Conservation (phyloP, 306 rosid genomes). For the Cucurbita ficifolia region DNA sequence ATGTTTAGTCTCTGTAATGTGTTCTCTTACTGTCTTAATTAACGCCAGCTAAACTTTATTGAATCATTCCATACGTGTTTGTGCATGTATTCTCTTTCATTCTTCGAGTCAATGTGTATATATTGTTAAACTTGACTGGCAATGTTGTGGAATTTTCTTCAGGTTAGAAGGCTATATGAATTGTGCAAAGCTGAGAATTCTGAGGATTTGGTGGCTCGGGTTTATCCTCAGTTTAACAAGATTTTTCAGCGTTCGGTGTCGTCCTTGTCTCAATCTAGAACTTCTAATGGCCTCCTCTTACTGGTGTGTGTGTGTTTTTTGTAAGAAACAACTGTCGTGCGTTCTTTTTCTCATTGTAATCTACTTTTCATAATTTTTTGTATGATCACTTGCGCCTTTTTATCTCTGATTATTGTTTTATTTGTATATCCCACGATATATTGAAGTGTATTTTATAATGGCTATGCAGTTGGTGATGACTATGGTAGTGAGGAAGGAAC, state of each 20-base stretch:
- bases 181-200: conserved; percentile 59
- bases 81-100: neutral
- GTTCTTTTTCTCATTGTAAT: neutral
- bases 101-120: neutral
- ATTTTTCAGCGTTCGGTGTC: conserved; percentile 77
- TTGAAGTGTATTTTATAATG: neutral
- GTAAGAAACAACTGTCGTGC: neutral
- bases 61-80: neutral
- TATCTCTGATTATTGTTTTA: neutral
- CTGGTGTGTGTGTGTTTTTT: conserved; percentile 23
- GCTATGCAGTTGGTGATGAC: neutral
- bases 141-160: neutral
- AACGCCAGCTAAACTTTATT: neutral
- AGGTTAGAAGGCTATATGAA: conserved; percentile 71
- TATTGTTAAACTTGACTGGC: neutral
- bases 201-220: conserved; percentile 74
- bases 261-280: conserved; percentile 61
- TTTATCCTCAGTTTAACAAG: conserved; percentile 71
- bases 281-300: conserved; percentile 80
- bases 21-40: neutral
- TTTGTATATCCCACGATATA: neutral
- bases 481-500: neutral
- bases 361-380: neutral
- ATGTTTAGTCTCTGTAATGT: neutral
- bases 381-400: neutral